Evolutionary conservation across 2,329 filamentous ascomycete species (phyloP), one percentile per base, ranked within the genome.

Genomic region (Stachybotrys chartarum): DNA sequence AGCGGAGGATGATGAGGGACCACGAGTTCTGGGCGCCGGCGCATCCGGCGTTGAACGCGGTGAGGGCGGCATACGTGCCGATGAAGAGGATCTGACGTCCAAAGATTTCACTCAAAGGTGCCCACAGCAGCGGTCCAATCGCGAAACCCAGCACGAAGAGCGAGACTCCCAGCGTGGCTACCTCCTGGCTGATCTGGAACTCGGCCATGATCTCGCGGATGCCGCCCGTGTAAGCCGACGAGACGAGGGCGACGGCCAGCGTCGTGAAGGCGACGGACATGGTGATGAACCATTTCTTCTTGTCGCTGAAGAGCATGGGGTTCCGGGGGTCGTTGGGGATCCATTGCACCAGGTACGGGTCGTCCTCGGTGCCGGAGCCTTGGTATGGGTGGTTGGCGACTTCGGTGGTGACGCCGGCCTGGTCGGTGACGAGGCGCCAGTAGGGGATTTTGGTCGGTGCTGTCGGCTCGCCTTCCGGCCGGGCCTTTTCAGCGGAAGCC

Each of bases 101-200:
- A 56, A 78, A 82, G 16, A 86, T 66, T 63, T 87, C 84, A 49
- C 77, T 76, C 30, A 86, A 63, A 3, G 83, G 82, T 6, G 82
- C 84, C 78, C 82, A 86, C 1, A 86, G 61, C 14, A 84, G 65
- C 1, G 82, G 81, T 1, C 81, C 80, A 55, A 83, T 71, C 18
- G 71, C 72, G 54, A 83, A 83, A 5, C 80, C 81, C 3, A 83
- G 60, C 6, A 84, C 81, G 65, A 82, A 84, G 1, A 84, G 70
- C 3, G 82, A 83, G 14, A 86, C 72, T 10, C 82, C 82, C 11
- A 93, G 67, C 5, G 90, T 93, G 24, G 86, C 87, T n/a, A 93
- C 79, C 46, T 88, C 73, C 53, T 79, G 78, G 0, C 86, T 86
- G 59, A 79, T 78, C 58, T 80, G 71, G 61, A 95, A 92, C 58